phyloP scores from a whole-genome alignment of 1,284 basidiomycete species.

The Melanopsichium pennsylvanicum region DNA sequence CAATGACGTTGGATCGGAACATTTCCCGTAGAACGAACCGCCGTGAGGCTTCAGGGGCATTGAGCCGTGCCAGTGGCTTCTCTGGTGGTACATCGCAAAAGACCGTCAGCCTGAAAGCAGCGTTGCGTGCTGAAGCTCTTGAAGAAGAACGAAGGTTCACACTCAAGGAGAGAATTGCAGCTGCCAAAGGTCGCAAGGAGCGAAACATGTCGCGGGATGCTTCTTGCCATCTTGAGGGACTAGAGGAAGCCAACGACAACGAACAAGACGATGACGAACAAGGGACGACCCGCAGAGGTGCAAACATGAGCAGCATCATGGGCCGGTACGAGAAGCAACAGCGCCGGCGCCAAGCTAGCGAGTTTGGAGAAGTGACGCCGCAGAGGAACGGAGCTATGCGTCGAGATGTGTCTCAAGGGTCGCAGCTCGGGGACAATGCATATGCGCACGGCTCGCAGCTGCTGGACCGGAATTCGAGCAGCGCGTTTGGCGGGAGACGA shows the following conservation, averaged over 20 bases:
- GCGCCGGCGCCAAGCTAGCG: constrained; percentile 24
- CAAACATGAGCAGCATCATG: constrained; percentile 31
- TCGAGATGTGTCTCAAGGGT: constrained; percentile 16
- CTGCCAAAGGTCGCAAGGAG: constrained; percentile 23
- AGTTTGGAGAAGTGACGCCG: constrained; percentile 27
- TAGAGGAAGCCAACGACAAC: constrained; percentile 13
- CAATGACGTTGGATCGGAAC: constrained; percentile 14
- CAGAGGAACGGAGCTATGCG: constrained; percentile 7
- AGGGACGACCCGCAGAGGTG: constrained; percentile 1
- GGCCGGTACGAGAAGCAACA: constrained; percentile 37
- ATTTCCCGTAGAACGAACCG: constrained; percentile 21
- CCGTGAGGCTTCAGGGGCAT: constrained; percentile 30
- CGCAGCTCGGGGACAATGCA: constrained; percentile 12
- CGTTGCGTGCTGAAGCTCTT: constrained; percentile 54
- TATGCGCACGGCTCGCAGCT: not conserved
- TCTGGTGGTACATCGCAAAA: constrained; percentile 30
- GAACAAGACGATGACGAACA: constrained; percentile 19
- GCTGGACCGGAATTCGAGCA: constrained; percentile 21
- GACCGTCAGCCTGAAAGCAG: constrained; percentile 49
- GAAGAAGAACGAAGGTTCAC: constrained; percentile 52
- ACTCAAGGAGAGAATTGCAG: constrained; percentile 37
- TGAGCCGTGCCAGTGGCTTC: constrained; percentile 42
- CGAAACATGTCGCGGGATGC: constrained; percentile 20
- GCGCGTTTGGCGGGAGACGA: constrained; percentile 1
- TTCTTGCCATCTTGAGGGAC: constrained; percentile 13